These are phyloP conservation scores for Taxillus chinensis DNA, from an alignment of 164 flowering plant species.

Conservation along the genomic window DNA sequence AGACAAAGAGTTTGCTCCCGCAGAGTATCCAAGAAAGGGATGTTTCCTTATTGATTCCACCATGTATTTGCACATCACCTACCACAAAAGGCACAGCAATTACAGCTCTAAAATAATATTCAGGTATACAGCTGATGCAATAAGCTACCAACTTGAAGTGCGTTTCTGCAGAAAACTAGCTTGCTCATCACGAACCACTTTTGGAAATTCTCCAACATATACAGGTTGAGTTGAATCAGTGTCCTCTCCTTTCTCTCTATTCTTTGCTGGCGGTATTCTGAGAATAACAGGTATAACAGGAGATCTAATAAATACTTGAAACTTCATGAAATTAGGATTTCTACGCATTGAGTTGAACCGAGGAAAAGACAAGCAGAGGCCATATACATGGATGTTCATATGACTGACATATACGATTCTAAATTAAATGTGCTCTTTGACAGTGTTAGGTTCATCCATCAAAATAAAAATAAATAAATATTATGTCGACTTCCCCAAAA, in stretches of 20 bases:
- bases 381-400: too few species aligned
- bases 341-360: not conserved
- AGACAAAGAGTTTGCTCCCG: conserved; percentile 52
- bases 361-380: too few species aligned
- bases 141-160: conserved; percentile 36
- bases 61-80: conserved; percentile 52
- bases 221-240: conserved; percentile 57
- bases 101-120: not conserved
- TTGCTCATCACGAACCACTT: conserved; percentile 74
- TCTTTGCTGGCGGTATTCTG: conserved; percentile 49
- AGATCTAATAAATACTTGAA: not conserved
- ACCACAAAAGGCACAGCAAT: conserved; percentile 9
- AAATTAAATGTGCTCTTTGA: too few species aligned
- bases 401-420: too few species aligned
- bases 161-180: conserved; percentile 29
- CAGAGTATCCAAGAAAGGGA: conserved; percentile 73
- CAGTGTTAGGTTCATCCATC: too few species aligned
- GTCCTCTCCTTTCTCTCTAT: conserved; percentile 38
- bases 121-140: too few species aligned
- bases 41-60: conserved; percentile 78
- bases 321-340: not conserved
- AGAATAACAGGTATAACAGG: not conserved
- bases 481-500: too few species aligned
- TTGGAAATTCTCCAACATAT: conserved; percentile 86
- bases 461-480: too few species aligned